Evolutionary conservation across 371 early-diverging fungal species (phyloP).

Genomic region (Basidiobolus meristosporus): DNA sequence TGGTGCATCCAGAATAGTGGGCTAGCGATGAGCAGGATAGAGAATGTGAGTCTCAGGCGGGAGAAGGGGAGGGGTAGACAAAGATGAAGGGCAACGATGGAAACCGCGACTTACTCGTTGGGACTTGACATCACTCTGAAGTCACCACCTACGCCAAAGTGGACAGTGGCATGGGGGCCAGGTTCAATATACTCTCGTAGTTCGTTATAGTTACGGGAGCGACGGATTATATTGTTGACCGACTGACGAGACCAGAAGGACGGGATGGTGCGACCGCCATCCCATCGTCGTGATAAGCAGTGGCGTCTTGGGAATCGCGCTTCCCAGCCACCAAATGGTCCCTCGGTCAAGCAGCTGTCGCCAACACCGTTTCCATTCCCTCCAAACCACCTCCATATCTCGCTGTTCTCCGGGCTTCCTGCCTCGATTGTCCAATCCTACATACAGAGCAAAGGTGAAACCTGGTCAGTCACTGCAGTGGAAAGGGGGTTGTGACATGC

Average conservation of each 20-base stretch:
- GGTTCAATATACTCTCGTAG: not conserved
- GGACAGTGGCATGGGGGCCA: slow-evolving; percentile 2
- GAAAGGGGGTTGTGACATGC: too few species aligned
- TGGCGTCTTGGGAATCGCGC: not conserved
- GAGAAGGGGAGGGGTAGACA: too few species aligned
- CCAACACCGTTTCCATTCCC: slow-evolving; percentile 6
- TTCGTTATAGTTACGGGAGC: not conserved
- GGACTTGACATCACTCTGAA: slow-evolving; percentile 2
- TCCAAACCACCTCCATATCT: slow-evolving; percentile 6
- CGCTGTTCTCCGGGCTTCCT: slow-evolving; percentile 4
- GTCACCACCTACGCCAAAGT: slow-evolving; percentile 4
- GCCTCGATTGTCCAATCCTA: slow-evolving; percentile 17
- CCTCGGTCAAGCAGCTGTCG: slow-evolving; percentile 6
- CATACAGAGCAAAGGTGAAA: not conserved
- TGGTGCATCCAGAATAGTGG: too few species aligned
- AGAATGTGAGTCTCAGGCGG: too few species aligned
- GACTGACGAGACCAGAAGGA: slow-evolving; percentile 2
- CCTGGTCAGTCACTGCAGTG: too few species aligned
- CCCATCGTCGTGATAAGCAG: not conserved
- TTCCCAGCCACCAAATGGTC: slow-evolving; percentile 4
- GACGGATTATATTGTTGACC: not conserved
- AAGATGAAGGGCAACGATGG: too few species aligned
- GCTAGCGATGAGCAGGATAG: slow-evolving; percentile 25
- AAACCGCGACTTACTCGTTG: slow-evolving; percentile 3
- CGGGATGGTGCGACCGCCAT: not conserved